Evolutionary conservation across 139 green algal genomes (phyloP).

Genomic region (Closterium sp.): DNA sequence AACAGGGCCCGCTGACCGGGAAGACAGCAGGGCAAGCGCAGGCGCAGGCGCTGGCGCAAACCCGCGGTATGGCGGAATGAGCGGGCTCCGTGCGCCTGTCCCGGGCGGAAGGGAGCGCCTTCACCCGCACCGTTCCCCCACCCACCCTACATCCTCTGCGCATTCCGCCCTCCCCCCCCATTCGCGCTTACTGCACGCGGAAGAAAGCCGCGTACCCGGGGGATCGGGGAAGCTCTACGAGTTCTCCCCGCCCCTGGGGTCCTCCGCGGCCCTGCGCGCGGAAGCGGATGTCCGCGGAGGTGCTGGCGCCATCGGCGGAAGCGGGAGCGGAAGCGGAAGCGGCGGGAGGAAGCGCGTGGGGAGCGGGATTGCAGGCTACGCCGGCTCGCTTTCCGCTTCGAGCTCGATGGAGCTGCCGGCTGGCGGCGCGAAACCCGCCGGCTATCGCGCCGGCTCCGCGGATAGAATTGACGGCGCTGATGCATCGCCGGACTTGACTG

Average conservation of each 20-base stretch:
- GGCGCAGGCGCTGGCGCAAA: background rate
- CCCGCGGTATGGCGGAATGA: no score
- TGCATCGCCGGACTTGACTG: background rate
- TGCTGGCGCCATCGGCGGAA: background rate
- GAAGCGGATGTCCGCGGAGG: background rate
- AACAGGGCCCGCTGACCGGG: background rate
- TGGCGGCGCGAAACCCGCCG: background rate
- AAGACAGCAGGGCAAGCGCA: background rate
- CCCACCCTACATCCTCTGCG: background rate
- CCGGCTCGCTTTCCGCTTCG: background rate
- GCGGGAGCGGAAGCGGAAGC: background rate
- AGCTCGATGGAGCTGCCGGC: background rate
- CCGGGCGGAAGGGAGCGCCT: background rate
- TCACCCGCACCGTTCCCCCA: background rate
- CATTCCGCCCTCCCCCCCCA: background rate
- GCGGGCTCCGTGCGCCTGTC: background rate
- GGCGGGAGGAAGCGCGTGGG: background rate
- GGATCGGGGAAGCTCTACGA: background rate
- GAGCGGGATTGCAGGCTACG: background rate
- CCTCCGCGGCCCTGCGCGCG: background rate
- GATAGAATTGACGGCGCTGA: background rate
- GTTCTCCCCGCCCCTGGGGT: background rate
- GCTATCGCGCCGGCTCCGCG: background rate
- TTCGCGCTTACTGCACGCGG: background rate
- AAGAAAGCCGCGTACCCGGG: background rate